Evolutionary conservation across 2,329 filamentous ascomycete species (phyloP), one percentile per base, ranked within the genome.

Genomic region (Aureobasidium lini): DNA sequence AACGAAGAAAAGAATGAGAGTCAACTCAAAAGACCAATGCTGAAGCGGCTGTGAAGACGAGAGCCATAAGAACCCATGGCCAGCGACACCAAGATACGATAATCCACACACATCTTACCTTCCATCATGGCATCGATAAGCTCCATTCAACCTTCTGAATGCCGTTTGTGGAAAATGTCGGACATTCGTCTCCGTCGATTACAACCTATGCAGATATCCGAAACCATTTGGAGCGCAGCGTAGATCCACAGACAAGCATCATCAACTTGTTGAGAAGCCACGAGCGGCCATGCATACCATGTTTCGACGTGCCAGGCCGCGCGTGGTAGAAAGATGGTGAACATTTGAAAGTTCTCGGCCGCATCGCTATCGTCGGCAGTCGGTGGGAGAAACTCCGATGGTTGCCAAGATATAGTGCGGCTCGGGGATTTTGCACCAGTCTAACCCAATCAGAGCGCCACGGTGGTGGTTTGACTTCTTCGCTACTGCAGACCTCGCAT

Each of bases 261-360:
- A 39, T 11, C 37, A 42, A 15, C 15, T 52, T 52, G 49, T 52
- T 52, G 49, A 10, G 49, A 52, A 52, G 49, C 49, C 49, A 52
- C 49, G 49, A 31, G 49, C 49, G 28, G 31, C 13, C 5, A 7
- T 28, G 23, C 36, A 52, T 50, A 40, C 49, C 49, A 40, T 40
- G 16, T 42, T 42, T 37, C 32, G 49, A 52, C 36, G 31, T 52
- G 18, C 8, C 28, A 31, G 49, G 36, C 34, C 37, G 34, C 49
- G 34, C 34, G 32, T 23, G 34, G 47, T 40, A 40, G 36, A 23
- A 23, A 39, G 49, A 31, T 37, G 32, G 2, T 28, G 23, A 15
- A 47, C 23, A 23, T 23, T 23, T 23, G 23, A 23, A 23, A 23
- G 23, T 23, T 23, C 23, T 23, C 23, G 23, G 23, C 23, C 39